Evolutionary conservation across 2,329 filamentous ascomycete species (phyloP).

Genomic region (Penicillium sp.): DNA sequence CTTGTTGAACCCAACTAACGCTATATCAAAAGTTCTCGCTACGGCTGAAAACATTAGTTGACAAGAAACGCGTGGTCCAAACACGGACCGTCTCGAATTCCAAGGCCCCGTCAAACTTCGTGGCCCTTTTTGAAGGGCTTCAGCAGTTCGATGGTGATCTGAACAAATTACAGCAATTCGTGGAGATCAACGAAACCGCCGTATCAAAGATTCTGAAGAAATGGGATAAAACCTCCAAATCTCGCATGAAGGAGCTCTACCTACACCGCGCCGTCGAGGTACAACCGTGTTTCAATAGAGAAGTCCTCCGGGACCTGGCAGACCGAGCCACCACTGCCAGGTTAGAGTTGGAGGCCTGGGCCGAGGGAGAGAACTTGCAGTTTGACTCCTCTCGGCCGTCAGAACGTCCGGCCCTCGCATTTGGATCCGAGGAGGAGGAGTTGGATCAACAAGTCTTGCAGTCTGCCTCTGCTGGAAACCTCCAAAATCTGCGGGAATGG

Average conservation of each 20-base stretch:
- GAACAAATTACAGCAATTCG: conserved; percentile 96
- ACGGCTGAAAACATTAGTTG: conserved; percentile 85
- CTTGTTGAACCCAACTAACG: background rate
- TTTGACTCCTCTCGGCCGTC: conserved; percentile 63
- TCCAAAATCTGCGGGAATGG: conserved; percentile 77
- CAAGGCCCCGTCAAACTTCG: conserved; percentile 89
- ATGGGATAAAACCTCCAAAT: conserved; percentile 99
- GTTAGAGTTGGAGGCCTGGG: conserved; percentile 94
- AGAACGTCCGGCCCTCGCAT: conserved; percentile 43
- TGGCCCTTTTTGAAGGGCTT: conserved; percentile 93
- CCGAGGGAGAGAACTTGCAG: conserved; percentile 90
- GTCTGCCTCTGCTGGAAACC: conserved; percentile 78
- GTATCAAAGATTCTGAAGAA: conserved; percentile 99
- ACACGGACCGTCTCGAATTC: conserved; percentile 76
- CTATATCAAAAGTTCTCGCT: conserved; percentile 83
- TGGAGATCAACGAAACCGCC: conserved; percentile 95
- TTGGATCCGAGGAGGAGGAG: conserved; percentile 82
- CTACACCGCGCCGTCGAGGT: conserved; percentile 95
- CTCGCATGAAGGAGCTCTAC: conserved; percentile 96
- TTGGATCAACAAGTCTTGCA: conserved; percentile 87
- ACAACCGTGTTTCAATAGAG: conserved; percentile 96
- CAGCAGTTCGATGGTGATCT: conserved; percentile 96
- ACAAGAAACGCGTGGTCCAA: conserved; percentile 92
- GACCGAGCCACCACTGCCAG: conserved; percentile 97
- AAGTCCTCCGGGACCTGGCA: conserved; percentile 93